Percentiles rank a stretch among this genome's conserved stretches.
phyloP scores from a whole-genome alignment of 2,329 filamentous ascomycete genomes.

The Madurella fahalii region DNA sequence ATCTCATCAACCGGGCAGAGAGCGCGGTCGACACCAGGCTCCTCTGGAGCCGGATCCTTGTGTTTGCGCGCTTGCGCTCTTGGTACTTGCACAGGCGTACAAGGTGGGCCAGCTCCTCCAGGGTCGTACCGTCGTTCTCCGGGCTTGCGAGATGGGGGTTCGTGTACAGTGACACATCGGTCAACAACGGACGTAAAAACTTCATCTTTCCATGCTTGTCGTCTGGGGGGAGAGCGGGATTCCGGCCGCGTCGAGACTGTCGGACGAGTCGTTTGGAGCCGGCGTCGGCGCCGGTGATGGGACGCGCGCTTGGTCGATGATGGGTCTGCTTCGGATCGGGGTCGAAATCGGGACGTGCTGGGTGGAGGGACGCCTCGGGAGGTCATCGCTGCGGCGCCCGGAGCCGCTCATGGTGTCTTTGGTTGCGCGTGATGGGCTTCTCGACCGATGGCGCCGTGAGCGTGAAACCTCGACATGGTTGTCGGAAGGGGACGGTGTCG shows the following conservation, averaged over 20 bases:
- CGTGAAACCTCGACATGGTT: constrained; percentile 47
- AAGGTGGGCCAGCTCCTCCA: constrained; percentile 74
- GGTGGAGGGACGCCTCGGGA: constrained; percentile 38
- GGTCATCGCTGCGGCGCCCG: constrained; percentile 43
- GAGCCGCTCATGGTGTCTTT: constrained; percentile 41
- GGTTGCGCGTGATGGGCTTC: constrained; percentile 50
- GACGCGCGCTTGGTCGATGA: constrained; percentile 44
- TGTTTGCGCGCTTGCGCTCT: constrained; percentile 72
- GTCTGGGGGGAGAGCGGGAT: constrained; percentile 35
- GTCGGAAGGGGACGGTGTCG: constrained; percentile 50
- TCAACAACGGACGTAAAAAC: constrained; percentile 54
- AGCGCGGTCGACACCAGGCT: constrained; percentile 71
- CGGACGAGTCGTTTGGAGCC: constrained; percentile 23
- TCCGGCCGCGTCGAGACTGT: constrained; percentile 25
- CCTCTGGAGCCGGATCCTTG: constrained; percentile 67
- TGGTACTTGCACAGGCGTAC: constrained; percentile 76
- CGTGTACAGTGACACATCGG: constrained; percentile 63
- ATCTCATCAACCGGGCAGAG: constrained; percentile 69
- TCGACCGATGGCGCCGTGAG: constrained; percentile 49
- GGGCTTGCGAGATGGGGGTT: constrained; percentile 54
- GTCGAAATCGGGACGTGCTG: constrained; percentile 36
- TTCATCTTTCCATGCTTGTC: constrained; percentile 42
- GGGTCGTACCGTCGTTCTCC: constrained; percentile 62
- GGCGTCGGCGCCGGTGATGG: constrained; percentile 27
- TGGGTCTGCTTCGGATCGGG: constrained; percentile 42